phyloP scores from a whole-genome alignment of 257 asterid species.

The Mitragyna speciosa region DNA sequence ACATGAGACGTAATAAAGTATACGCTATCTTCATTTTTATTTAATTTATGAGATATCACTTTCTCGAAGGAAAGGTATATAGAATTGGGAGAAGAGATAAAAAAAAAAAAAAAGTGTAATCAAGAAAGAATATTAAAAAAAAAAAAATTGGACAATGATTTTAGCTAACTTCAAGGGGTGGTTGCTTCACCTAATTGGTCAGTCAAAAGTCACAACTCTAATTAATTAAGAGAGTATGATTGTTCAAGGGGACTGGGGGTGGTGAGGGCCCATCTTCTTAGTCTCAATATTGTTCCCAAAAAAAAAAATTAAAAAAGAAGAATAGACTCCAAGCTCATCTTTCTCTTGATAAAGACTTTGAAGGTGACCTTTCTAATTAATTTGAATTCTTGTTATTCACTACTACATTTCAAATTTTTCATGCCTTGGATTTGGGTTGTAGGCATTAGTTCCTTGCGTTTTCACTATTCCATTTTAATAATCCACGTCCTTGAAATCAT shows the following conservation, averaged over 20 bases:
- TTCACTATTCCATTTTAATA: too few relatives aligned
- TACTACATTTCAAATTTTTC: too few relatives aligned
- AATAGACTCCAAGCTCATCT: background rate
- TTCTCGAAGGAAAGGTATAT: background rate
- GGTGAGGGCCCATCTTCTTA: background rate
- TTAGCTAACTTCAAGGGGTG: background rate
- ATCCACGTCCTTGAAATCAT: too few relatives aligned
- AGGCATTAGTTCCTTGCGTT: too few relatives aligned
- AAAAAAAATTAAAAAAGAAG: too few relatives aligned
- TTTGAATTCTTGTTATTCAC: too few relatives aligned
- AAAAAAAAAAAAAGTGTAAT: background rate
- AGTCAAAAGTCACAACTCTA: constrained; percentile 3
- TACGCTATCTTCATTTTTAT: too few relatives aligned
- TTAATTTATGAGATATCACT: background rate
- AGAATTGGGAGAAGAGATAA: background rate
- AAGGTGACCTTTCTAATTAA: background rate
- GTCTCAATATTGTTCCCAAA: background rate
- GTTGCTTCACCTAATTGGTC: background rate
- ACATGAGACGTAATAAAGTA: too few relatives aligned
- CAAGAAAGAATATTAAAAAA: background rate
- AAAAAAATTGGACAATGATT: background rate
- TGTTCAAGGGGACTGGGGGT: background rate
- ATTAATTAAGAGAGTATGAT: background rate
- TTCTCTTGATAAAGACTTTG: background rate
- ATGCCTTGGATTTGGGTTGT: too few relatives aligned